Evolutionary conservation across 495 filamentous ascomycete genomes (phyloP).

Genomic region (Neurospora sp.): DNA sequence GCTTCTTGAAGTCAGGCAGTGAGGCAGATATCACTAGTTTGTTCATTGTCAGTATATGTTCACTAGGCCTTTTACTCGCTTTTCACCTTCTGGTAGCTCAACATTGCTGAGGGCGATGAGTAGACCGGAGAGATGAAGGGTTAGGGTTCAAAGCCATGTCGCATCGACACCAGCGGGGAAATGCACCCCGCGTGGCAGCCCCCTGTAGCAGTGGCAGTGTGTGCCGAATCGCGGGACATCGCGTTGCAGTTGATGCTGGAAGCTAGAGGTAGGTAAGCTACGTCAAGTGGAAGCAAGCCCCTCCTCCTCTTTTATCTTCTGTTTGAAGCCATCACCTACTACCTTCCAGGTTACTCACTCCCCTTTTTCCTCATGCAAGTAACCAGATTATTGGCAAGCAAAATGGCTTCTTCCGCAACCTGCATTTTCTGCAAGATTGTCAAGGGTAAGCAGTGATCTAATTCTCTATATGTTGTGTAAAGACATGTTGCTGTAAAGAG

Average conservation of each 20-base stretch:
- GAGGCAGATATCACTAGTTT: background rate
- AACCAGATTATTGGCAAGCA: conserved; percentile 16
- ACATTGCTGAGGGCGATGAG: background rate
- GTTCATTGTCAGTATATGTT: background rate
- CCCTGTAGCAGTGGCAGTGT: background rate
- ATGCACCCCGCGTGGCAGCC: background rate
- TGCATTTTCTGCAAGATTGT: conserved; percentile 99
- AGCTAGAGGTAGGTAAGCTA: background rate
- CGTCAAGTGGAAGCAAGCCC: background rate
- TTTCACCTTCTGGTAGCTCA: background rate
- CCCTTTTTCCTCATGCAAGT: background rate
- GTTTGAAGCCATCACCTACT: background rate
- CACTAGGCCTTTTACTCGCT: background rate
- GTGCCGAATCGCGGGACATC: background rate
- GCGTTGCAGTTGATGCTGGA: background rate
- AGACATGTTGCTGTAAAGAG: background rate
- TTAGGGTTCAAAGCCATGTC: background rate
- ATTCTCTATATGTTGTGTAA: no score
- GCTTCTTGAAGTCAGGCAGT: background rate
- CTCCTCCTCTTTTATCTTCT: background rate
- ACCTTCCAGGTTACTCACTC: background rate
- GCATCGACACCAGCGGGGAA: background rate
- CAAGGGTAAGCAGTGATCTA: conserved; percentile 50
- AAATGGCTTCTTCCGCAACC: conserved; percentile 48
- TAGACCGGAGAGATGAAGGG: background rate